Percentiles rank a stretch among this genome's conserved stretches.
Evolutionary conservation across 1,139 yeast species (phyloP).

Genomic region (Candida sp.): DNA sequence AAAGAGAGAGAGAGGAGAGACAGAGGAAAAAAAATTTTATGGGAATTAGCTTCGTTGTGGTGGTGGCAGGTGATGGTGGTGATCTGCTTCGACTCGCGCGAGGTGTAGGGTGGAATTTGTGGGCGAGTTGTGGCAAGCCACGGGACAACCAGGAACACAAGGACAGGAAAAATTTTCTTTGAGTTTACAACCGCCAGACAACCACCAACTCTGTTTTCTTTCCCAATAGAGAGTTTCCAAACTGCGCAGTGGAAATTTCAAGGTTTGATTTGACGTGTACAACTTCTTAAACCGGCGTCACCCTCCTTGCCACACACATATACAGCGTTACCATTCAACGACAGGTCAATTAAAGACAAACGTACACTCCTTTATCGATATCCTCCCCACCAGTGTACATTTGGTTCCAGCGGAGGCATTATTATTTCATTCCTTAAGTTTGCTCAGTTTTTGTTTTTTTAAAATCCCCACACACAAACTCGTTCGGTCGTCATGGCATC

Average conservation of each 20-base stretch:
- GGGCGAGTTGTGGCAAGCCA: background rate
- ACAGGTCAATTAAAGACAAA: too few relatives aligned
- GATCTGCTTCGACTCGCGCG: background rate
- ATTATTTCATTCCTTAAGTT: too few relatives aligned
- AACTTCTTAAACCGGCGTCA: background rate
- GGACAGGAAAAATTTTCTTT: background rate
- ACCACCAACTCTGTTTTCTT: background rate
- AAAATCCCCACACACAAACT: background rate
- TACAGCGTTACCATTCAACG: too few relatives aligned
- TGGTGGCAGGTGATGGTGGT: background rate
- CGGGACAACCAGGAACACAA: background rate
- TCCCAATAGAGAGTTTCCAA: too few relatives aligned
- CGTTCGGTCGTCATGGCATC: slow-evolving; percentile 12
- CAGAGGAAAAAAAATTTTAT: background rate
- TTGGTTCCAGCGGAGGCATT: too few relatives aligned
- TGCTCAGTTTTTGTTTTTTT: background rate
- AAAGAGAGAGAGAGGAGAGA: background rate
- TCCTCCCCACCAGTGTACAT: background rate
- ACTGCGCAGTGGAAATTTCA: background rate
- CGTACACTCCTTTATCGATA: too few relatives aligned
- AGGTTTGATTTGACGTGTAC: background rate
- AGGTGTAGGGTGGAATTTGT: background rate
- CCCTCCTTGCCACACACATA: too few relatives aligned
- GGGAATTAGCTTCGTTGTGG: background rate
- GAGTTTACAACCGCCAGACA: background rate